Conservation (phyloP, 75 land plant genomes). For the Sequoia sempervirens region DNA sequence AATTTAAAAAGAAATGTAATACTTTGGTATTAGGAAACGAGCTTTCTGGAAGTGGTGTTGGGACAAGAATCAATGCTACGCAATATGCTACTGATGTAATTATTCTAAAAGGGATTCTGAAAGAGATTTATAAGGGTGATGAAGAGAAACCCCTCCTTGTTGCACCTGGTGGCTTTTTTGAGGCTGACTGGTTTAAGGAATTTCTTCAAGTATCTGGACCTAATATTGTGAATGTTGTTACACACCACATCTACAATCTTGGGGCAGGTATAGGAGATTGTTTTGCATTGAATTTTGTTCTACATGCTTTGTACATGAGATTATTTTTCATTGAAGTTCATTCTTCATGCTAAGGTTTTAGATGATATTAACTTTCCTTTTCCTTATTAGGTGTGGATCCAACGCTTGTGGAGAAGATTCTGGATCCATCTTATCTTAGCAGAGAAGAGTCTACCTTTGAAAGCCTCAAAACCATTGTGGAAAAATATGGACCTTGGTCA, state of each 20-base stretch:
- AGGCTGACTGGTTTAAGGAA: conserved; percentile 54
- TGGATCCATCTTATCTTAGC: conserved; percentile 62
- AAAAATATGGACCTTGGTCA: conserved; percentile 24
- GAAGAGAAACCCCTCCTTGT: conserved; percentile 42
- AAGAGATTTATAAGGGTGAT: conserved; percentile 34
- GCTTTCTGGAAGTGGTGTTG: conserved; percentile 71
- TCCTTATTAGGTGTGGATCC: conserved; percentile 42
- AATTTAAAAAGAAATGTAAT: not conserved
- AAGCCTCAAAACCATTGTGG: conserved; percentile 38
- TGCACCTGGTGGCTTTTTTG: conserved; percentile 84
- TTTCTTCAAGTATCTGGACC: conserved; percentile 44
- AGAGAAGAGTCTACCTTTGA: conserved; percentile 38
- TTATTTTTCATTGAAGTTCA: not conserved
- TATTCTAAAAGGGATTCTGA: conserved; percentile 32
- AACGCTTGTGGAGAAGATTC: conserved; percentile 62
- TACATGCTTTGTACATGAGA: not conserved
- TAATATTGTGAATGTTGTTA: conserved; percentile 47
- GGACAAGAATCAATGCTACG: conserved; percentile 47
- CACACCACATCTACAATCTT: conserved; percentile 94
- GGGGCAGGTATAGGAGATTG: conserved; percentile 60
- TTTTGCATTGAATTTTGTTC: conserved; percentile 1
- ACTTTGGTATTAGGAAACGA: conserved; percentile 67
- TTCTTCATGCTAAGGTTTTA: not conserved
- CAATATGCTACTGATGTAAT: conserved; percentile 65
- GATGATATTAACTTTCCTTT: not conserved